phyloP scores from a whole-genome alignment of 768 basidiomycete genomes.

The Mycena belliarum region DNA sequence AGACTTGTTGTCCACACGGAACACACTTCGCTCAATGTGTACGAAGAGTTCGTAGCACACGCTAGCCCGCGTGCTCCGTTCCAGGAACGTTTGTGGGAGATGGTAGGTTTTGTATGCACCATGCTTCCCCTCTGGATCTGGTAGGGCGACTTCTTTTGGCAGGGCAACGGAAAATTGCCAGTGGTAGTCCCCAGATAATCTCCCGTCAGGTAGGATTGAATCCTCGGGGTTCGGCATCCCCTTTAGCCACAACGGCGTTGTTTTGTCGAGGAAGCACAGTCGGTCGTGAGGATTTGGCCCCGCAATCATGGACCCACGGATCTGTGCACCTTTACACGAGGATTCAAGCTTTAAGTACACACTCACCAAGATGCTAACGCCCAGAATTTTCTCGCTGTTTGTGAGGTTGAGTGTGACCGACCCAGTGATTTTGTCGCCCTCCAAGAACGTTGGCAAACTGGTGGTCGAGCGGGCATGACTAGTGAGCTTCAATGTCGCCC shows the following conservation, averaged over 20 bases:
- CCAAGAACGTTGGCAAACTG: constrained; percentile 23
- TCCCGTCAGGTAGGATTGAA: constrained; percentile 24
- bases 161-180: constrained; percentile 44
- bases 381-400: constrained; percentile 16
- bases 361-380: constrained; percentile 16
- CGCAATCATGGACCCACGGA: constrained; percentile 17
- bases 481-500: constrained; percentile 28
- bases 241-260: constrained; percentile 22
- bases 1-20: constrained; percentile 42
- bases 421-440: constrained; percentile 24
- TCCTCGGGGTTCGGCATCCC: constrained; percentile 12
- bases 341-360: neutral
- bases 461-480: constrained; percentile 36
- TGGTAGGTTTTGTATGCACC: constrained; percentile 17
- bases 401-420: constrained; percentile 12
- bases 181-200: constrained; percentile 35
- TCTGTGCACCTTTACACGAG: neutral
- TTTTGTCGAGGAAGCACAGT: constrained; percentile 11
- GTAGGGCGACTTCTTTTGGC: constrained; percentile 32
- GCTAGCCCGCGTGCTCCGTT: constrained; percentile 32
- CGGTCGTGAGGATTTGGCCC: constrained; percentile 5
- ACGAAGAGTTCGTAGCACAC: constrained; percentile 40
- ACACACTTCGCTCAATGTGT: constrained; percentile 36
- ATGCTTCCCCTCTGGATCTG: constrained; percentile 7
- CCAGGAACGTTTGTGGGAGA: constrained; percentile 38